Conservation (phyloP, 768 basidiomycete species). For the Leccinum fibrillosum region DNA sequence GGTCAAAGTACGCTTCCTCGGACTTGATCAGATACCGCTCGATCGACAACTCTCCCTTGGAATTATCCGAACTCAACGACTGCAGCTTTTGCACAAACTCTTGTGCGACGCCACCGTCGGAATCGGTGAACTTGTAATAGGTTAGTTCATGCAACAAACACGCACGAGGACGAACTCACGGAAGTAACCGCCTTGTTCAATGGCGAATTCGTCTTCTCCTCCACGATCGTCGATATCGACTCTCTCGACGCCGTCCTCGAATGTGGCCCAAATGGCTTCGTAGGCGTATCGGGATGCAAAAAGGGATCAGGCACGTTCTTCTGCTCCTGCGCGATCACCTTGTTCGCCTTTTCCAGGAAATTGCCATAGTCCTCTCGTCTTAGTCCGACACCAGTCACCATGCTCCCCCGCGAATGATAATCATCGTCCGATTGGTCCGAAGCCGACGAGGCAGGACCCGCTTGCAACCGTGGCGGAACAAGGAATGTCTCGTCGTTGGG, state of each 20-base stretch:
- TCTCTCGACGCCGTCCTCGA: conserved; percentile 84
- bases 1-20: conserved; percentile 91
- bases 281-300: conserved; percentile 59
- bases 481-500: conserved; percentile 41
- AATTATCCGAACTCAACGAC: conserved; percentile 76
- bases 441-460: conserved; percentile 28
- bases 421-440: conserved; percentile 67
- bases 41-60: conserved; percentile 87
- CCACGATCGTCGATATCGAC: conserved; percentile 87
- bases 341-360: conserved; percentile 86
- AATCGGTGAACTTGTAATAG: conserved; percentile 74
- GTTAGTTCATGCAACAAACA: background rate
- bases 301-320: conserved; percentile 83
- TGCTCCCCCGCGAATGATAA: conserved; percentile 42
- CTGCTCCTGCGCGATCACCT: conserved; percentile 77
- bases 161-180: conserved; percentile 37
- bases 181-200: conserved; percentile 92
- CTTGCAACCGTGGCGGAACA: conserved; percentile 30
- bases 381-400: conserved; percentile 16
- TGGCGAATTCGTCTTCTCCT: conserved; percentile 87
- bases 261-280: conserved; percentile 74
- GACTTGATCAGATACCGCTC: conserved; percentile 89
- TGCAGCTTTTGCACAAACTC: conserved; percentile 88
- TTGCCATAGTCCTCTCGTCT: conserved; percentile 54
- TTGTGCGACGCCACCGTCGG: conserved; percentile 87